Evolutionary conservation across 179 eudicot genomes (phyloP).

Genomic region (Kewa caespitosa): DNA sequence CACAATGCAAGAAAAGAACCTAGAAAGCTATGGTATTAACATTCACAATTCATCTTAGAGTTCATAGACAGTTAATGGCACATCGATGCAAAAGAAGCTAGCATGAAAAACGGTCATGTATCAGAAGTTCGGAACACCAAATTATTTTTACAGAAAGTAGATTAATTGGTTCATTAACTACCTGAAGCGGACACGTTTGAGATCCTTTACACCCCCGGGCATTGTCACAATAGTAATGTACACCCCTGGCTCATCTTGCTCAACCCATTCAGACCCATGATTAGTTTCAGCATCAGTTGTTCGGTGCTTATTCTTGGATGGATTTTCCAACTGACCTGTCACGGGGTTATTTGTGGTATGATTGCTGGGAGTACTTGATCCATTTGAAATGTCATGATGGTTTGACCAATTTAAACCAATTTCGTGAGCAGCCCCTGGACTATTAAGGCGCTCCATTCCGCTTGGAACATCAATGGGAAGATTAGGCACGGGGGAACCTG

Average conservation of each 20-base stretch:
- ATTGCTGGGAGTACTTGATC: conserved; percentile 28
- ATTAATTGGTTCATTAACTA: conserved; percentile 22
- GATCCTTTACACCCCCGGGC: conserved; percentile 55
- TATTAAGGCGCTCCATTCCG: conserved; percentile 33
- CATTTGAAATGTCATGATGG: conserved; percentile 29
- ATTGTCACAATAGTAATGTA: conserved; percentile 52
- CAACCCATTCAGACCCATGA: conserved; percentile 60
- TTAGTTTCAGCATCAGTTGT: conserved; percentile 33
- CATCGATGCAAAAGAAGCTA: background rate
- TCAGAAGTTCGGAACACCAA: conserved; percentile 7
- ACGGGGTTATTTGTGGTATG: conserved; percentile 16
- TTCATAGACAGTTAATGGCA: too few species aligned
- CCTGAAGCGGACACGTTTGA: conserved; percentile 83
- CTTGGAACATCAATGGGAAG: conserved; percentile 27
- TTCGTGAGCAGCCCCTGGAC: conserved; percentile 31
- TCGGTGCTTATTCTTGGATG: conserved; percentile 31
- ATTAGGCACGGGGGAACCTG: conserved; percentile 37
- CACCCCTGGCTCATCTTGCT: conserved; percentile 75
- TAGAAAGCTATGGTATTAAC: too few species aligned
- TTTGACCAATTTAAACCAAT: conserved; percentile 29
- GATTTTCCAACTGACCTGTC: conserved; percentile 29
- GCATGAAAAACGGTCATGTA: background rate
- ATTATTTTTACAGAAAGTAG: background rate
- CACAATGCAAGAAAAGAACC: too few species aligned
- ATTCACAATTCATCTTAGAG: too few species aligned